Conservation (phyloP, 768 basidiomycete genomes). For the Lentinula sp. region DNA sequence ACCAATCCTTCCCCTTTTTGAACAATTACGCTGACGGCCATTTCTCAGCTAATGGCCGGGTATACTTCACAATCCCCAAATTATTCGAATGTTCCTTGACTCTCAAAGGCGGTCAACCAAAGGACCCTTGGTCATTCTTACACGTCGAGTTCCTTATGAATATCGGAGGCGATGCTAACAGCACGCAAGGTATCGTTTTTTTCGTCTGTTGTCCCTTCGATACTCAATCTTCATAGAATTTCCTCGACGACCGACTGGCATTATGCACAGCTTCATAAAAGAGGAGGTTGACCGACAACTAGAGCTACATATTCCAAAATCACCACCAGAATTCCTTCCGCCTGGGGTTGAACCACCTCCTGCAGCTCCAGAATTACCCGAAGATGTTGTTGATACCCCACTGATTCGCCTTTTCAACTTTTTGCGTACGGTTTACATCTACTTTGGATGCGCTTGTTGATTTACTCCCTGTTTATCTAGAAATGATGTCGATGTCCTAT, state of each 20-base stretch:
- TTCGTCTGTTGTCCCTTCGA: neutral
- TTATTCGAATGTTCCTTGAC: constrained; percentile 73
- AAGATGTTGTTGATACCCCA: constrained; percentile 70
- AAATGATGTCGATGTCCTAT: constrained; percentile 89
- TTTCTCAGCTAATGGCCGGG: constrained; percentile 67
- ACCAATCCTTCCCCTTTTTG: neutral
- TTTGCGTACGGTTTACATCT: constrained; percentile 54
- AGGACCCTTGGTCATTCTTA: constrained; percentile 85
- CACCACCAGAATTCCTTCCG: constrained; percentile 30
- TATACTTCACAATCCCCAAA: constrained; percentile 64
- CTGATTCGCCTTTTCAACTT: constrained; percentile 84
- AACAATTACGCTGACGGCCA: neutral
- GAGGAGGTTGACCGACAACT: constrained; percentile 70
- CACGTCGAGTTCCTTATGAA: constrained; percentile 68
- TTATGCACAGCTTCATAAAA: constrained; percentile 60
- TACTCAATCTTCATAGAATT: constrained; percentile 44
- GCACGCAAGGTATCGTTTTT: constrained; percentile 49
- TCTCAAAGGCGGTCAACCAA: constrained; percentile 59
- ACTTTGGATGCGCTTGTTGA: neutral
- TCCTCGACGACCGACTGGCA: constrained; percentile 57
- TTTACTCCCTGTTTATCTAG: constrained; percentile 28
- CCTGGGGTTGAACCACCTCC: constrained; percentile 36
- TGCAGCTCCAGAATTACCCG: constrained; percentile 45
- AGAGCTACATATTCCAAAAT: constrained; percentile 52
- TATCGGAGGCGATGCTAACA: constrained; percentile 68